Base-by-base conservation (phyloP, 148 eudicot genomes). In the Talinum fruticosum region DNA sequence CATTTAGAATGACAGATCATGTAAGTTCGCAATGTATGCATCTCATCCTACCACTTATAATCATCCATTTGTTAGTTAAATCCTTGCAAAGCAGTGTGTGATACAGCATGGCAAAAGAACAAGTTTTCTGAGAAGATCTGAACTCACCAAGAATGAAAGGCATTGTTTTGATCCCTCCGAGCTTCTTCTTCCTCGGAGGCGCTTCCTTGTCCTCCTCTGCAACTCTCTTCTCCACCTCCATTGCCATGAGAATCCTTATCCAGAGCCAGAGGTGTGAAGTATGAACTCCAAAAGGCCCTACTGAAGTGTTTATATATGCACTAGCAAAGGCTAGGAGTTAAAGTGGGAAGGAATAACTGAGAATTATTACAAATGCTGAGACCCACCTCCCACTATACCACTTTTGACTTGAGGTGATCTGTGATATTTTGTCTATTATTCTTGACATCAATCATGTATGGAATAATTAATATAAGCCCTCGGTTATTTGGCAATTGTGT, bases 141-240 rank as follows among this genome's bases (percentile, higher is more conserved):
- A 51, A 76, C 91, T 84, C 35, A 91, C 97, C 91, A 34, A 93
- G 90, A 51, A 93, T 93, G 79, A 93, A 93, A 24, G 97, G 97
- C 97, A 93, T 87, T 35, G 96, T 88, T 84, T 76, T 85, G 47
- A 93, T 82, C 34, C 97, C 97, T 19, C 97, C 97, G 14, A 79
- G 87, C 83, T 80, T 68, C 75, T 59, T 83, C 70, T 73, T 79
- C 79, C 83, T 80, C 35, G 78, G 66, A 73, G 6, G 35, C 36
- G 76, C 84, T 76, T 78, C 75, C 71, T 73, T 85, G 35, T 81
- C 80, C 59, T 62, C 82, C 15, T 24, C 38, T 28, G 70, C 67
- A 53, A 69, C 80, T 65, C 57, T 78, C 66, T 79, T 79, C 53
- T 83, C 85, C 34, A 76, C 72, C 76, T 83, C 80, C 85, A 83